Base-by-base conservation (phyloP, 1,284 basidiomycete species). In the Boletus mariae region DNA sequence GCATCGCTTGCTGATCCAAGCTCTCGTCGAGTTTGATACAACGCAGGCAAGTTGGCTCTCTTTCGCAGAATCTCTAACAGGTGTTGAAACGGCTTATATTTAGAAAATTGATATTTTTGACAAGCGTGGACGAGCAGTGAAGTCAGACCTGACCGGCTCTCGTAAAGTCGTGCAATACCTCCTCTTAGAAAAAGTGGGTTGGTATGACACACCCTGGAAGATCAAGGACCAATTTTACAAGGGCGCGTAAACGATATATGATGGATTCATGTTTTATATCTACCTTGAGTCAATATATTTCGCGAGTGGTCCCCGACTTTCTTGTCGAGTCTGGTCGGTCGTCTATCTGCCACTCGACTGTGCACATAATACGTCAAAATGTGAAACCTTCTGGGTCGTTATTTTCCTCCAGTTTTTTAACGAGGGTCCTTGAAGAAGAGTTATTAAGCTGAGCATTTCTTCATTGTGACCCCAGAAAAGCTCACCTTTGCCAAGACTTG, bases 161-260 rank as follows among this genome's bases (percentile, higher is more conserved):
- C 77, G 43, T 76, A 75, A 77, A 12, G 82, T 89, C 7, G 79
- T 81, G 4, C 86, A 90, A 62, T 85, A 87, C 59, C 67, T 89
- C 9, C 71, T 88, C 3, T 69, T 87, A 49, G 87, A 90, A 70
- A 88, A 85, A 63, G 77, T 80, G 52, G 81, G 84, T 72, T 90
- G 87, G 83, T 79, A 80, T 53, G 75, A 80, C 49, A 71, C 73
- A 0, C 82, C 83, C 11, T 90, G 87, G 87, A 71, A 74, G 52
- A 75, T 87, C 49, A 69, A 67, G 45, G 65, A 71, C 44, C 65
- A 71, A 40, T 59, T 63, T 45, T 45, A 70, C 53, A 71, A 59
- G 51, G 32, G 15, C 29, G 8, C 28, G 7, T 28, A 8, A 28
- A 28, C 7, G 26, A 26, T 26, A 25, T 34, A 20, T 28, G 31